Percentiles rank a stretch among this genome's conserved stretches.
Conservation (phyloP, 805 yeast genomes). For the Candida awuae region DNA sequence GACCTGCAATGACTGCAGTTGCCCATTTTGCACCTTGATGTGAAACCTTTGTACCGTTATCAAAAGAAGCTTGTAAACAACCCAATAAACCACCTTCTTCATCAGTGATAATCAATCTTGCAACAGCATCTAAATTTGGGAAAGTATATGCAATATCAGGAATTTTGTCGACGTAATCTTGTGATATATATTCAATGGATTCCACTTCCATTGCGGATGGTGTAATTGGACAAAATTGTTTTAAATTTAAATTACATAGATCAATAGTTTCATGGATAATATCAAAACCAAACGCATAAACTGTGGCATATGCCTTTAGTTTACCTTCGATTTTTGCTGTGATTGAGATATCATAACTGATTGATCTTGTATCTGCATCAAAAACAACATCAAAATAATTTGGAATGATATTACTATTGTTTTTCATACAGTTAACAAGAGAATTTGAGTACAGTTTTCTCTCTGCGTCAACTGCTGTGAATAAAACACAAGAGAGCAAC, state of each 20-base stretch:
- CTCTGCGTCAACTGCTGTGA: constrained; percentile 16
- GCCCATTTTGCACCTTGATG: constrained; percentile 88
- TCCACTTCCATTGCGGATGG: constrained; percentile 78
- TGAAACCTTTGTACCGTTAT: constrained; percentile 73
- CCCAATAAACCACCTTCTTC: constrained; percentile 40
- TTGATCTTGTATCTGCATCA: constrained; percentile 60
- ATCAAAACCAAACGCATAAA: constrained; percentile 80
- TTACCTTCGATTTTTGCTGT: constrained; percentile 59
- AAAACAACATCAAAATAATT: constrained; percentile 66
- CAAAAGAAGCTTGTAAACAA: constrained; percentile 67
- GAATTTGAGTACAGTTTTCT: constrained; percentile 56
- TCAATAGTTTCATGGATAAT: constrained; percentile 52
- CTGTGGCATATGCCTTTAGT: constrained; percentile 60
- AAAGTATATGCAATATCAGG: constrained; percentile 84
- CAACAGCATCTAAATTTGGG: constrained; percentile 81
- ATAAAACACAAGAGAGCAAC: background rate
- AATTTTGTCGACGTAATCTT: constrained; percentile 42
- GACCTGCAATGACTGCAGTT: constrained; percentile 82
- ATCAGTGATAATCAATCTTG: constrained; percentile 41
- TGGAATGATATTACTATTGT: constrained; percentile 64
- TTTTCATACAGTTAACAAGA: constrained; percentile 78
- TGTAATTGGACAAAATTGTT: constrained; percentile 82
- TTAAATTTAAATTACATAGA: constrained; percentile 63
- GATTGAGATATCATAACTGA: constrained; percentile 63
- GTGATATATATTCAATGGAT: constrained; percentile 52